Evolutionary conservation across 352 stramenopile genomes (phyloP).

Genomic region (Phytophthora europaea): DNA sequence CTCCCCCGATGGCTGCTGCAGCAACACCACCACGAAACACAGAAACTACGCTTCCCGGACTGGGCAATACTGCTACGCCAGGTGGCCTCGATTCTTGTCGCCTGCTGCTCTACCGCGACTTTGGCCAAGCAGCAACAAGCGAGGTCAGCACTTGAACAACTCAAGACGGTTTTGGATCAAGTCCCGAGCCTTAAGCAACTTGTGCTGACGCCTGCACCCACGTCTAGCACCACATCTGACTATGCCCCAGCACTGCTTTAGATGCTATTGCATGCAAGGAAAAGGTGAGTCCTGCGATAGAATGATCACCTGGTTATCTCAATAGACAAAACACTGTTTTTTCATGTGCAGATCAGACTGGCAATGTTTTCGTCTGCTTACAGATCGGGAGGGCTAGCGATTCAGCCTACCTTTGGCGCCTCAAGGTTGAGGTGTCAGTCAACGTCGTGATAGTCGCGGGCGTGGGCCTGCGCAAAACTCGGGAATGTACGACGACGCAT

Average conservation of each 20-base stretch:
- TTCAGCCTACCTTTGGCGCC: not conserved
- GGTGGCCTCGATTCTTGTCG: conserved; percentile 45
- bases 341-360: conserved; percentile 2
- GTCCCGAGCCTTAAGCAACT: conserved; percentile 57
- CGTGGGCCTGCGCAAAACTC: conserved; percentile 83
- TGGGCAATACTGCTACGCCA: conserved; percentile 56
- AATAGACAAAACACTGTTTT: conserved; percentile 19
- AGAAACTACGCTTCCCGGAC: conserved; percentile 51
- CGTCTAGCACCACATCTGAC: not conserved
- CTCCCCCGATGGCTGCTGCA: conserved; percentile 42
- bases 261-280: not conserved
- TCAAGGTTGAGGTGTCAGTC: conserved; percentile 22
- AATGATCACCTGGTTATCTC: conserved; percentile 6
- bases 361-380: not conserved
- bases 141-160: conserved; percentile 30
- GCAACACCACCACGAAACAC: conserved; percentile 59
- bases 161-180: conserved; percentile 52
- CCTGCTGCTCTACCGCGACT: not conserved
- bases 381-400: not conserved
- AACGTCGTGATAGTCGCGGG: conserved; percentile 47
- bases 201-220: conserved; percentile 35
- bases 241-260: conserved; percentile 45
- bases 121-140: conserved; percentile 27
- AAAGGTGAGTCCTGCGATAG: conserved; percentile 2
- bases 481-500: conserved; percentile 94